Conservation (phyloP, 805 yeast species). For the Metschnikowia picachoensis region DNA sequence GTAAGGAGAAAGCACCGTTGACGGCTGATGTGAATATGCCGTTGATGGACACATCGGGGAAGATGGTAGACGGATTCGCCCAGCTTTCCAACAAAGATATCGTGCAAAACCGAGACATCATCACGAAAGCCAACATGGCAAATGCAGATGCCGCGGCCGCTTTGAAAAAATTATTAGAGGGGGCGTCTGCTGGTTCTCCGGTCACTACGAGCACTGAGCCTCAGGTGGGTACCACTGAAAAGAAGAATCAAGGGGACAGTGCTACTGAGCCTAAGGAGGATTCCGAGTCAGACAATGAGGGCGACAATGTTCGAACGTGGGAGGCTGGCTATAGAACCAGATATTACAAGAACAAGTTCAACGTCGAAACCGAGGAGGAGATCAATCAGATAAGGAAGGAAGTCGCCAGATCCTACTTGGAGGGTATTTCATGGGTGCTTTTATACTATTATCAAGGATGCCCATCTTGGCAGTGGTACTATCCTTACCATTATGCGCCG, state of each 20-base stretch:
- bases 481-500: constrained; percentile 97
- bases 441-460: constrained; percentile 95
- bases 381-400: constrained; percentile 50
- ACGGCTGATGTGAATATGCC: constrained; percentile 70
- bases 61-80: constrained; percentile 60
- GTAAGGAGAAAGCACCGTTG: constrained; percentile 73
- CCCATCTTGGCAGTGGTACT: constrained; percentile 98
- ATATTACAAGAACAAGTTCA: constrained; percentile 76
- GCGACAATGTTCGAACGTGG: constrained; percentile 52
- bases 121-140: constrained; percentile 69
- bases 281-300: constrained; percentile 33
- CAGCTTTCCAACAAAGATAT: constrained; percentile 67
- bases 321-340: constrained; percentile 85
- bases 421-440: constrained; percentile 96
- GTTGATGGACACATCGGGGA: constrained; percentile 70
- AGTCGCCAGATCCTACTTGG: constrained; percentile 73
- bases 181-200: constrained; percentile 18
- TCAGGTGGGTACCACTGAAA: constrained; percentile 23
- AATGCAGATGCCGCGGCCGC: constrained; percentile 66
- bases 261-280: constrained; percentile 21
- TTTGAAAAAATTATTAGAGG: constrained; percentile 38
- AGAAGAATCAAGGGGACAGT: constrained; percentile 17
- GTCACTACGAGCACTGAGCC: constrained; percentile 27
- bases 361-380: constrained; percentile 49
- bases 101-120: constrained; percentile 56